These are phyloP conservation scores for Boletus tylopilopsis DNA, from an alignment of 768 basidiomycete species.

Conservation along the genomic window DNA sequence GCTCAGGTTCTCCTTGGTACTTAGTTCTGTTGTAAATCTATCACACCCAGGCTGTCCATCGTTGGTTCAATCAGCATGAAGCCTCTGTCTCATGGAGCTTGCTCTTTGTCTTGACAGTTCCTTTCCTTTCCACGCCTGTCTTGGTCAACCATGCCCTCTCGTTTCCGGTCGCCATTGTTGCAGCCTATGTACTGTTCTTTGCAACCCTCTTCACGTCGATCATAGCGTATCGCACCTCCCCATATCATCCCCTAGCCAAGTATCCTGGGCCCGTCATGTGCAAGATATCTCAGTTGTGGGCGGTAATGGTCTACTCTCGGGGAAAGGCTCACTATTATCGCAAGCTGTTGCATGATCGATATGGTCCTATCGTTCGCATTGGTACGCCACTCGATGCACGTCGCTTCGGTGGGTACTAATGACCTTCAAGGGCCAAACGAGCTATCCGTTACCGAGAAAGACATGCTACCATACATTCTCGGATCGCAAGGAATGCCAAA, in stretches of 20 bases:
- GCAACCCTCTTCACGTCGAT: constrained; percentile 26
- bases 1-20: not conserved
- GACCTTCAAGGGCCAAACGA: constrained; percentile 35
- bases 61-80: constrained; percentile 16
- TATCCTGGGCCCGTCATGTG: constrained; percentile 34
- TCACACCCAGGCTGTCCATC: constrained; percentile 10
- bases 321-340: constrained; percentile 19
- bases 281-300: constrained; percentile 31
- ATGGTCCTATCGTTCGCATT: constrained; percentile 33
- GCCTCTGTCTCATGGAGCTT: constrained; percentile 14
- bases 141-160: constrained; percentile 9
- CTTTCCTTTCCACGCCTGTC: constrained; percentile 10
- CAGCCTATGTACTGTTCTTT: constrained; percentile 17
- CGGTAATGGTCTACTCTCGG: constrained; percentile 15
- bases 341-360: constrained; percentile 24
- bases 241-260: constrained; percentile 35
- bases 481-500: constrained; percentile 30
- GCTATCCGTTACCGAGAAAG: constrained; percentile 29
- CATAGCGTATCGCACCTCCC: constrained; percentile 35
- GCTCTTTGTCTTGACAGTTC: constrained; percentile 9
- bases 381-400: constrained; percentile 17
- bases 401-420: constrained; percentile 6
- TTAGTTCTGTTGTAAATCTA: not conserved
- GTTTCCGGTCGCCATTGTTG: constrained; percentile 4
- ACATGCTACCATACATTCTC: constrained; percentile 20